Evolutionary conservation across 2,329 filamentous ascomycete species (phyloP).

Genomic region (Fusarium marasasianum): DNA sequence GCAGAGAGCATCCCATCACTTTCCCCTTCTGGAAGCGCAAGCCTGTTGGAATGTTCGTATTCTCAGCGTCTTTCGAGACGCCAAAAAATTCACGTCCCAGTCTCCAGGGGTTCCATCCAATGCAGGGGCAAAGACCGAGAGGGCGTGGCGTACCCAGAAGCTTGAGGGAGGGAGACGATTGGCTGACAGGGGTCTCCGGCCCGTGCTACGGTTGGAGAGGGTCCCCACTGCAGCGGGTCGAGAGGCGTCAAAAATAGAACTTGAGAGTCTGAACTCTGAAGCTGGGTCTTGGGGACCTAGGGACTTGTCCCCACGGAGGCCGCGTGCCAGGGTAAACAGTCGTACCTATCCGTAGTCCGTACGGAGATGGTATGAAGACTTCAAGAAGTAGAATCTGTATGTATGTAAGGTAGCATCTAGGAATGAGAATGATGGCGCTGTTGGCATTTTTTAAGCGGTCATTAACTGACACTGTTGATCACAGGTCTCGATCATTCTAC

Average conservation of each 20-base stretch:
- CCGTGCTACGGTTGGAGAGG: slow-evolving; percentile 12
- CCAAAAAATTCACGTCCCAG: neutral
- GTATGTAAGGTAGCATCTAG: too few relatives aligned
- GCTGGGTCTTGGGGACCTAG: slow-evolving; percentile 9
- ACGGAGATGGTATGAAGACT: neutral
- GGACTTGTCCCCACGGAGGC: slow-evolving; percentile 24
- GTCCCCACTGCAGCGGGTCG: slow-evolving; percentile 29
- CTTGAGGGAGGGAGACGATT: slow-evolving; percentile 14
- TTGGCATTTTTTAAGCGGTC: neutral
- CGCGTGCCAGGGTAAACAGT: slow-evolving; percentile 21
- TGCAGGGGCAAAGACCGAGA: slow-evolving; percentile 28
- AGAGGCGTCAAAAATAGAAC: slow-evolving; percentile 40
- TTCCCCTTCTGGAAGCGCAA: slow-evolving; percentile 26
- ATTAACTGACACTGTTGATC: slow-evolving; percentile 1
- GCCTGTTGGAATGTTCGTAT: slow-evolving; percentile 26
- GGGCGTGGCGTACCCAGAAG: slow-evolving; percentile 21
- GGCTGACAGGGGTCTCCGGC: slow-evolving; percentile 14
- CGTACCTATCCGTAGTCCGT: neutral
- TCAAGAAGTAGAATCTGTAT: neutral
- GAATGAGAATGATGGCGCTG: neutral
- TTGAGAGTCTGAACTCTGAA: neutral
- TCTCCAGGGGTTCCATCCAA: slow-evolving; percentile 5
- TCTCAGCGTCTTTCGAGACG: slow-evolving; percentile 3
- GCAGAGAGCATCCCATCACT: slow-evolving; percentile 18
- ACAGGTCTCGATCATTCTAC: slow-evolving; percentile 9